These are phyloP conservation scores for Venturia effusa DNA, from an alignment of 2,329 filamentous ascomycete genomes.

Conservation along the genomic window DNA sequence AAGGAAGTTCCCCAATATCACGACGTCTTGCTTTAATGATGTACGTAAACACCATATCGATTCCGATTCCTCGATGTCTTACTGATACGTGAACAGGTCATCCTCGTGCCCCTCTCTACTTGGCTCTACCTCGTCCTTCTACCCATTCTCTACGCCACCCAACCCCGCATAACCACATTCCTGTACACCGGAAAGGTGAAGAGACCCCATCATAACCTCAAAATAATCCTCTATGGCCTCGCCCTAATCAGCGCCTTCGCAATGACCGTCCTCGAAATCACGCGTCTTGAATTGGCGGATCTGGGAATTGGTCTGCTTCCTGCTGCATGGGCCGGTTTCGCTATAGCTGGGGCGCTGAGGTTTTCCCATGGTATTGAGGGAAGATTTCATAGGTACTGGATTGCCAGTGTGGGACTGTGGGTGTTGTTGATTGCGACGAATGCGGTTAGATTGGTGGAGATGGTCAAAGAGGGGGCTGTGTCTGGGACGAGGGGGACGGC, in stretches of 20 bases:
- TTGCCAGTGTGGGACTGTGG: background rate
- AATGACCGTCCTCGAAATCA: background rate
- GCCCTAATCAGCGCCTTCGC: background rate
- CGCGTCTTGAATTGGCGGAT: background rate
- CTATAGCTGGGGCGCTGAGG: background rate
- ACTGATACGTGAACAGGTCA: background rate
- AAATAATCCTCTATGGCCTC: background rate
- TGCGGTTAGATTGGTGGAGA: background rate
- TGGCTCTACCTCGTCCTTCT: background rate
- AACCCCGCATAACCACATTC: background rate
- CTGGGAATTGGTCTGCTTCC: background rate
- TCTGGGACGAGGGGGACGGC: background rate
- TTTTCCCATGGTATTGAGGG: background rate
- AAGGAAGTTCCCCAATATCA: background rate
- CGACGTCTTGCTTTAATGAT: background rate
- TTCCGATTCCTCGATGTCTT: background rate
- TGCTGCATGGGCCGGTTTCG: background rate
- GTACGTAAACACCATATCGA: background rate
- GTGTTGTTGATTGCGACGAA: background rate
- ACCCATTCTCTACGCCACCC: background rate
- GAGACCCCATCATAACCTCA: background rate
- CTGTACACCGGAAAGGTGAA: background rate
- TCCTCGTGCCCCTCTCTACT: background rate
- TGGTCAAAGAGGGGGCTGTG: background rate
- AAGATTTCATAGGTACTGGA: background rate